Evolutionary conservation across 352 stramenopile species (phyloP).

Genomic region (Peronospora farinosa): DNA sequence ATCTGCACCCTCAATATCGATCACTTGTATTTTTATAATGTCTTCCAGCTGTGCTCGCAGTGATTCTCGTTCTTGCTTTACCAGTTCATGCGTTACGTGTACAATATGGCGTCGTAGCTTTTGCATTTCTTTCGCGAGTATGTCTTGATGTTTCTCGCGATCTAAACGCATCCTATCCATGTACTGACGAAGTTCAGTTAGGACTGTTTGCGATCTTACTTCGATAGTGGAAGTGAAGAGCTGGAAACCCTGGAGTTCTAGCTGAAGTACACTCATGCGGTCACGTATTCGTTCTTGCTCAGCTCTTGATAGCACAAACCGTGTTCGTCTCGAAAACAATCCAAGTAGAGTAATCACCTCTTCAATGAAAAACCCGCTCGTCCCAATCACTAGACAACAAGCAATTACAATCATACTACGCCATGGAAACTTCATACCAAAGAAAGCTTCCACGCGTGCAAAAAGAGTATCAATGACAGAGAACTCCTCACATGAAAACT

Average conservation of each 20-base stretch:
- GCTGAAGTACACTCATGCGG: slow-evolving; percentile 43
- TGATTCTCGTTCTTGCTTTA: slow-evolving; percentile 45
- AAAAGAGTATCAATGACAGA: background rate
- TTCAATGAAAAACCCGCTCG: slow-evolving; percentile 51
- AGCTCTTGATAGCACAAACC: slow-evolving; percentile 24
- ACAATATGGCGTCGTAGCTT: slow-evolving; percentile 46
- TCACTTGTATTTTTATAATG: slow-evolving; percentile 16
- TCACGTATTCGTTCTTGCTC: slow-evolving; percentile 44
- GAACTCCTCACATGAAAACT: background rate
- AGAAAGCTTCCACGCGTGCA: background rate
- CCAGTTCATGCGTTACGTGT: slow-evolving; percentile 43
- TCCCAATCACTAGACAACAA: slow-evolving; percentile 36
- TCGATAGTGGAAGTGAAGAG: slow-evolving; percentile 46
- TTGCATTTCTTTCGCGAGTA: slow-evolving; percentile 63
- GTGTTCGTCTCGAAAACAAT: slow-evolving; percentile 27
- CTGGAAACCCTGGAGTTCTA: slow-evolving; percentile 45
- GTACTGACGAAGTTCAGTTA: slow-evolving; percentile 42
- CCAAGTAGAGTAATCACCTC: slow-evolving; percentile 35
- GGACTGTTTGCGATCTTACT: slow-evolving; percentile 43
- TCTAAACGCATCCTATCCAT: slow-evolving; percentile 43
- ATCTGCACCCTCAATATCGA: slow-evolving; percentile 4
- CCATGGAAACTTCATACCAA: slow-evolving; percentile 22
- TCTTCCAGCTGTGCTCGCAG: slow-evolving; percentile 41
- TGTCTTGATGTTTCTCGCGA: slow-evolving; percentile 50
- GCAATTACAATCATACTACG: slow-evolving; percentile 43